Evolutionary conservation across 768 basidiomycete genomes (phyloP), one percentile per base, ranked within the genome.

Genomic region (Imleria badia): DNA sequence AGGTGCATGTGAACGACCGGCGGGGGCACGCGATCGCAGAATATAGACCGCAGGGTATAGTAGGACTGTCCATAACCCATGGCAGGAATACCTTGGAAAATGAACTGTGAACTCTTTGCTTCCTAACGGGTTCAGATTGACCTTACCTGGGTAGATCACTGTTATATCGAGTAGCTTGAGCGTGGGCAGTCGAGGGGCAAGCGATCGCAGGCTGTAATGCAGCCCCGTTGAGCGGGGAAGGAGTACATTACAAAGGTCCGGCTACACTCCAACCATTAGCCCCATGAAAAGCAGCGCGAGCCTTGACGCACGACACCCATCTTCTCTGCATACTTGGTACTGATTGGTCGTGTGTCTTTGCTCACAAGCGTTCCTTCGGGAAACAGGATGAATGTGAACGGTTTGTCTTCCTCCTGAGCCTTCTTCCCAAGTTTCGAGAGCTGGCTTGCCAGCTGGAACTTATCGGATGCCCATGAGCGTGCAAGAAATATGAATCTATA

Each of bases 341-440:
- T 94, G 60, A 88, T 78, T 0, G 92, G 93, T 44, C 92, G 73
- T 5, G 95, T 98, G 57, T 94, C 77, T 58, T 82, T 80, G 70
- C 91, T 94, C 14, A 95, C 88, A 26, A 98, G 85, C 5, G 96
- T 98, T 30, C 97, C 97, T 70, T 99, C 97, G 1, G 97, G 97
- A 69, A 95, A 98, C 43, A 98, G 78, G 51, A 98, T 77, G 62
- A 96, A 83, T 57, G 87, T 85, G 40, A 97, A 76, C 0, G 92
- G 88, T 23, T 78, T 82, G 58, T 87, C 80, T 64, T 83, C 77
- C 47, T 79, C 71, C 64, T 88, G 82, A n/a, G 88, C 86, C 31
- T 79, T 79, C 48, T 77, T 78, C 2, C 87, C 94, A 14, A 96
- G 75, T 40, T 81, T 76, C 0, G 85, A 82, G 20, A 97, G 79